A percentile compares a stretch with the other conserved stretches of the same genome.
phyloP scores from a whole-genome alignment of 495 filamentous ascomycete genomes.

The Cercophora scortea region DNA sequence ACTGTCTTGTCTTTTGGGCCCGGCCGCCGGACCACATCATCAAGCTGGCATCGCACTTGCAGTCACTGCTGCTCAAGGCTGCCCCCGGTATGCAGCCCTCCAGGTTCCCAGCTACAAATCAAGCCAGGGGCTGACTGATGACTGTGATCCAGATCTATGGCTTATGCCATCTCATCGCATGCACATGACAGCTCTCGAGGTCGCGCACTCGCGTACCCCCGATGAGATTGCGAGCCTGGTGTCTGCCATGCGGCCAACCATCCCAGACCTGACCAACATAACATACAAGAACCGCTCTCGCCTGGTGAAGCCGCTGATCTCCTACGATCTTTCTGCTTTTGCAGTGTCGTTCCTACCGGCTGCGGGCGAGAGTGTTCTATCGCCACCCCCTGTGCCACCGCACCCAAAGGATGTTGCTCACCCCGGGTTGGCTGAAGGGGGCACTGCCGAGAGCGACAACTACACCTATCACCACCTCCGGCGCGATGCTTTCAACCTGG shows the following conservation, averaged over 20 bases:
- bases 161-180: conserved; percentile 68
- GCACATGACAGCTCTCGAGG: conserved; percentile 80
- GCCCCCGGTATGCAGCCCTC: conserved; percentile 47
- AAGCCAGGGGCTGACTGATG: neutral
- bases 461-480: conserved; percentile 92
- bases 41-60: conserved; percentile 57
- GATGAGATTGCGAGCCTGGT: conserved; percentile 55
- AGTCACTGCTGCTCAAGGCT: conserved; percentile 51
- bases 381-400: conserved; percentile 26
- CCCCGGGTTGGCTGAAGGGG: conserved; percentile 4
- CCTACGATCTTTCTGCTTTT: conserved; percentile 75
- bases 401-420: conserved; percentile 7
- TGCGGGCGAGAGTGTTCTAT: conserved; percentile 42
- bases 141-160: conserved; percentile 60
- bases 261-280: conserved; percentile 50
- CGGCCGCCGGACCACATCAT: conserved; percentile 65
- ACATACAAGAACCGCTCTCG: conserved; percentile 56
- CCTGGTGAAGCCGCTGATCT: conserved; percentile 73
- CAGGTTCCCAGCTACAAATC: too few species aligned
- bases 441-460: conserved; percentile 31
- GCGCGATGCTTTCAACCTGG: conserved; percentile 61
- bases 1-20: conserved; percentile 84
- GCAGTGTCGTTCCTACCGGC: conserved; percentile 82
- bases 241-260: conserved; percentile 37
- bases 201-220: conserved; percentile 60